A percentile compares a stretch with the other conserved stretches of the same genome.
Evolutionary conservation across 2,329 filamentous ascomycete genomes (phyloP).

Genomic region (Fusarium siculi): DNA sequence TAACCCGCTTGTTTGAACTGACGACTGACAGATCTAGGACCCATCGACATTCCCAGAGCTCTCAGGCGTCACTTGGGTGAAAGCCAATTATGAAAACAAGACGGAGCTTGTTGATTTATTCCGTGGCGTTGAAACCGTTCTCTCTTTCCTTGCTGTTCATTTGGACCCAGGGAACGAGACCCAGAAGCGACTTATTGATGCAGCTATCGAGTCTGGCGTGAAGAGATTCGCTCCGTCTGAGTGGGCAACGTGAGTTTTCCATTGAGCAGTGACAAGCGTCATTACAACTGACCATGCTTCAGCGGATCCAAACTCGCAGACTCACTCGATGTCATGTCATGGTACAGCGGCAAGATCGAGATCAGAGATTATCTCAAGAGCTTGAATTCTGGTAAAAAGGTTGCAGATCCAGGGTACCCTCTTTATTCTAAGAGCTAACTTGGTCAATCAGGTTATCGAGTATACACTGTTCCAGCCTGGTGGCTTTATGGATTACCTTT

Average conservation of each 20-base stretch:
- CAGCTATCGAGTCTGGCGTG: neutral
- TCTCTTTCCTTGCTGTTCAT: conserved; percentile 3
- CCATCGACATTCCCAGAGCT: neutral
- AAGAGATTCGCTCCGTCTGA: conserved; percentile 11
- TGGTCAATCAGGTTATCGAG: neutral
- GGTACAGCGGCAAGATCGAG: conserved; percentile 10
- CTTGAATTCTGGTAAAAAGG: neutral
- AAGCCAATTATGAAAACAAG: neutral
- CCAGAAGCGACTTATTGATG: conserved; percentile 10
- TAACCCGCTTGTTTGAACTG: accelerated
- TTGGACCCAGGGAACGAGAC: neutral
- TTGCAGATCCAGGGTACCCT: accelerated
- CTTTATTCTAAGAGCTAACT: accelerated
- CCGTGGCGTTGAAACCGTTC: neutral
- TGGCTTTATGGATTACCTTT: conserved; percentile 16
- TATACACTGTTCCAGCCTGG: conserved; percentile 1
- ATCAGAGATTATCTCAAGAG: neutral
- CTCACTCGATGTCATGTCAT: neutral
- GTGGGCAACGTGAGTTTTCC: neutral
- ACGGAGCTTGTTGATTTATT: neutral
- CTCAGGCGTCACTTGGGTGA: neutral
- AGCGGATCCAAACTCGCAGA: neutral
- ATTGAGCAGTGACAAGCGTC: accelerated
- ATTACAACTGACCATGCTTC: neutral
- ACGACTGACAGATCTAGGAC: accelerated